Percentiles rank a stretch among this genome's conserved stretches.
These are phyloP conservation scores for Podospora anserina DNA, from an alignment of 495 filamentous ascomycete species.

Conservation along the genomic window DNA sequence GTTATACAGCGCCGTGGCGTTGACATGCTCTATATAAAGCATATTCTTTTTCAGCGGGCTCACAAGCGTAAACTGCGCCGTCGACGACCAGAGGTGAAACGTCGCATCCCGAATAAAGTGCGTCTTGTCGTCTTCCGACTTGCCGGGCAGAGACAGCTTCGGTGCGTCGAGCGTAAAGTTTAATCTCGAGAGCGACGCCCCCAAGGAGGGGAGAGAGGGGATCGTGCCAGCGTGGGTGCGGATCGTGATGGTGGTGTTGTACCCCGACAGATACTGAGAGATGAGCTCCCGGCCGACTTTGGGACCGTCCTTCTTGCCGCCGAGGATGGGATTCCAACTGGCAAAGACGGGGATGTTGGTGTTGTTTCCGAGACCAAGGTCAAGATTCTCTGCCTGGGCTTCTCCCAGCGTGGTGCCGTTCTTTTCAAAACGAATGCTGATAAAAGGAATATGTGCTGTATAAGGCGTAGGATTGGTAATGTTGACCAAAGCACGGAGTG, in stretches of 20 bases:
- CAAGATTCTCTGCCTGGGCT: constrained; percentile 58
- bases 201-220: constrained; percentile 68
- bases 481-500: constrained; percentile 65
- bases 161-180: constrained; percentile 24
- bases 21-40: constrained; percentile 69
- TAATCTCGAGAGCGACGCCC: constrained; percentile 66
- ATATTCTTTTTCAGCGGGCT: constrained; percentile 72
- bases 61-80: constrained; percentile 75
- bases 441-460: constrained; percentile 71
- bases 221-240: constrained; percentile 65
- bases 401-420: constrained; percentile 75
- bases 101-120: constrained; percentile 83
- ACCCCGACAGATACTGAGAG: constrained; percentile 83
- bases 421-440: constrained; percentile 69
- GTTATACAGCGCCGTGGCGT: constrained; percentile 83
- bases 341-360: constrained; percentile 64
- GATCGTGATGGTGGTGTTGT: constrained; percentile 74
- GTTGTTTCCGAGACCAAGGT: constrained; percentile 66
- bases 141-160: constrained; percentile 41
- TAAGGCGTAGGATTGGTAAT: constrained; percentile 89
- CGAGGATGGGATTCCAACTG: constrained; percentile 67
- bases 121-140: constrained; percentile 45
- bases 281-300: constrained; percentile 66
- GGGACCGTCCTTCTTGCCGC: constrained; percentile 54
- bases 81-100: constrained; percentile 82